Base-by-base conservation (phyloP, 495 filamentous ascomycete species). In the Saxophila tyrrhenica region DNA sequence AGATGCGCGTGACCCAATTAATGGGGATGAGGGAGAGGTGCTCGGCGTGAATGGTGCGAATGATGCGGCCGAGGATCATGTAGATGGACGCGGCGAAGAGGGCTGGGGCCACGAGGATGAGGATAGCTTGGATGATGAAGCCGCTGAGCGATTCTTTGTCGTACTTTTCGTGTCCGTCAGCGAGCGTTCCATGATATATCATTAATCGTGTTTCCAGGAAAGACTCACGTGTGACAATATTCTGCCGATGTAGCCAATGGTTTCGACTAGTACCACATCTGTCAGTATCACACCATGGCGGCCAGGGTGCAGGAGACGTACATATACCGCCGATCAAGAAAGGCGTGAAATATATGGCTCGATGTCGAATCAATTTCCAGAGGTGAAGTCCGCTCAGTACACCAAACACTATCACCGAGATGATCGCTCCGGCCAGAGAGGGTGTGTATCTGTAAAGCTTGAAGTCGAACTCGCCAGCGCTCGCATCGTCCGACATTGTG, bases 41-140 rank as follows among this genome's bases (percentile, higher is more conserved):
- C 23, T 78, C 76, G 17, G 70, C 78, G 17, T 73, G 58, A 0
- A 76, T 67, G 35, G 72, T 62, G 0, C 55, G 59, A 47, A 70
- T 70, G 48, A 73, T 59, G 23, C 71, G 64, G 16, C 70, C 71
- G 1, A 73, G 62, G 5, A 65, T 57, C 69, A 72, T 74, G 67
- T 75, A 75, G 29, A 73, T 71, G 22, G 67, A 67, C 7, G 72
- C 72, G 42, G 69, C 68, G 53, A 71, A 70, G 48, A 73, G 63
- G 23, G 65, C 64, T 1, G 69, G 75, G 1, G 63, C 72, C 42
- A 77, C 60, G 23, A 78, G 67, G 35, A 76, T 65, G 24, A 70
- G 50, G 21, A 66, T 54, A 3, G 54, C 41, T 35, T 35, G 29
- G 7, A 35, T 35, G 29, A 35, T 35, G 29, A 35, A 35, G 29